Conservation (phyloP, 2,329 filamentous ascomycete species). For the Paecilomyces variotii region DNA sequence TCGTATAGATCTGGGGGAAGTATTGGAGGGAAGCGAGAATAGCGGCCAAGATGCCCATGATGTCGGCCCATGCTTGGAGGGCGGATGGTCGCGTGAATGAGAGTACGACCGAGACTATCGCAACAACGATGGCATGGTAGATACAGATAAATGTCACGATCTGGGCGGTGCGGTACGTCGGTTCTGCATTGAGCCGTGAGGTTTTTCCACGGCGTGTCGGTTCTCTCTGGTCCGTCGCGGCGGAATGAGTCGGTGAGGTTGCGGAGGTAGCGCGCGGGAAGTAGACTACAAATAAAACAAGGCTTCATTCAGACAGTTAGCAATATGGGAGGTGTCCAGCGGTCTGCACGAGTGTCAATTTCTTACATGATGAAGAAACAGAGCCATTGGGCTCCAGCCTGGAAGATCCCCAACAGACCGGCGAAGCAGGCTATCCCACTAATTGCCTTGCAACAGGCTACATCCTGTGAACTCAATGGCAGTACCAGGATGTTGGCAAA, state of each 20-base stretch:
- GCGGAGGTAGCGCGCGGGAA: conserved; percentile 60
- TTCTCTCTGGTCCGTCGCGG: conserved; percentile 17
- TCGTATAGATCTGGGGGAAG: conserved; percentile 89
- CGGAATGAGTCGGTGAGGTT: conserved; percentile 35
- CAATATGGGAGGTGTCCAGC: background rate
- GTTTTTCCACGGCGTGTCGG: conserved; percentile 31
- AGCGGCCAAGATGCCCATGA: conserved; percentile 72
- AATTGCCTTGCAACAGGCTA: conserved; percentile 77
- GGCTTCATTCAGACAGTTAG: conserved; percentile 43
- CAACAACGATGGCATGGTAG: conserved; percentile 63
- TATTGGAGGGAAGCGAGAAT: conserved; percentile 81
- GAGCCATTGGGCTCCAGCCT: conserved; percentile 85
- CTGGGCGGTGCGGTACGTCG: conserved; percentile 68
- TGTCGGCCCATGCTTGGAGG: conserved; percentile 73
- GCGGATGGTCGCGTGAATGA: conserved; percentile 54
- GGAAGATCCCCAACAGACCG: conserved; percentile 77
- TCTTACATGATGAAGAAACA: conserved; percentile 87
- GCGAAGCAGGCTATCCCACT: conserved; percentile 75
- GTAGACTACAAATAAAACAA: conserved; percentile 90
- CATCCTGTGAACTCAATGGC: conserved; percentile 72
- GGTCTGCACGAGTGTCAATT: background rate
- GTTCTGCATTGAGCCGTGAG: conserved; percentile 27
- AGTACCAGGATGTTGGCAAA: conserved; percentile 90
- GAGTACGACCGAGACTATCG: conserved; percentile 58
- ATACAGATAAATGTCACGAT: conserved; percentile 65